These are phyloP conservation scores for Coemansia sp. DNA, from an alignment of 192 early-diverging fungal genomes.

Conservation along the genomic window DNA sequence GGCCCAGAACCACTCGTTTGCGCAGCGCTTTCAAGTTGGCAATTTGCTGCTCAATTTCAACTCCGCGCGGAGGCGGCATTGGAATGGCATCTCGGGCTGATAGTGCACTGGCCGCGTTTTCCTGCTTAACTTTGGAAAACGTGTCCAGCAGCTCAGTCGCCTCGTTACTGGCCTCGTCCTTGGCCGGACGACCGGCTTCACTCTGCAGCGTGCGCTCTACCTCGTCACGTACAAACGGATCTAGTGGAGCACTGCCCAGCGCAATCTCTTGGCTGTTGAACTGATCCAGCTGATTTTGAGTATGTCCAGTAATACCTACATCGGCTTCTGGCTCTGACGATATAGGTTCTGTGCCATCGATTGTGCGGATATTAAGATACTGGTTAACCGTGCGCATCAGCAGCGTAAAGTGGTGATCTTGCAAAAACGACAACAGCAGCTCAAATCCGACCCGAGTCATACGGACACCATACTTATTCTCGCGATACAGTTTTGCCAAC, in stretches of 20 bases:
- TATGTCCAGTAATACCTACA: slow-evolving; percentile 72
- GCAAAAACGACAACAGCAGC: slow-evolving; percentile 85
- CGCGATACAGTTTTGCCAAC: slow-evolving; percentile 73
- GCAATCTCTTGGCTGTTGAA: slow-evolving; percentile 80
- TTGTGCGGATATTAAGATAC: slow-evolving; percentile 72
- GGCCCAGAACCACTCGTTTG: slow-evolving; percentile 68
- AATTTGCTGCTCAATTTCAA: slow-evolving; percentile 78
- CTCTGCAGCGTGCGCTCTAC: slow-evolving; percentile 75
- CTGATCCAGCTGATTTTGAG: slow-evolving; percentile 66
- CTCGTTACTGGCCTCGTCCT: slow-evolving; percentile 22
- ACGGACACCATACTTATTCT: slow-evolving; percentile 78
- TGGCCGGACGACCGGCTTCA: slow-evolving; percentile 53
- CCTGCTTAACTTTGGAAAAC: slow-evolving; percentile 62
- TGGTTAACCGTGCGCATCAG: slow-evolving; percentile 90
- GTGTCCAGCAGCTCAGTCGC: slow-evolving; percentile 54
- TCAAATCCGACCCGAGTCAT: slow-evolving; percentile 87
- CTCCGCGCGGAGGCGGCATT: slow-evolving; percentile 58
- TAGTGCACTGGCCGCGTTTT: slow-evolving; percentile 60
- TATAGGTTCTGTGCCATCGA: slow-evolving; percentile 36
- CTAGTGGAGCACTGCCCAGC: slow-evolving; percentile 71
- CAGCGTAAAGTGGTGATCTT: slow-evolving; percentile 87
- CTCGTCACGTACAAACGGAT: slow-evolving; percentile 73
- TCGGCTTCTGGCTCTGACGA: slow-evolving; percentile 55
- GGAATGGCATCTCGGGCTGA: slow-evolving; percentile 39
- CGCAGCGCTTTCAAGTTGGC: slow-evolving; percentile 71